Base-by-base conservation (phyloP, 148 eudicot genomes). In the Nepenthes gracilis region DNA sequence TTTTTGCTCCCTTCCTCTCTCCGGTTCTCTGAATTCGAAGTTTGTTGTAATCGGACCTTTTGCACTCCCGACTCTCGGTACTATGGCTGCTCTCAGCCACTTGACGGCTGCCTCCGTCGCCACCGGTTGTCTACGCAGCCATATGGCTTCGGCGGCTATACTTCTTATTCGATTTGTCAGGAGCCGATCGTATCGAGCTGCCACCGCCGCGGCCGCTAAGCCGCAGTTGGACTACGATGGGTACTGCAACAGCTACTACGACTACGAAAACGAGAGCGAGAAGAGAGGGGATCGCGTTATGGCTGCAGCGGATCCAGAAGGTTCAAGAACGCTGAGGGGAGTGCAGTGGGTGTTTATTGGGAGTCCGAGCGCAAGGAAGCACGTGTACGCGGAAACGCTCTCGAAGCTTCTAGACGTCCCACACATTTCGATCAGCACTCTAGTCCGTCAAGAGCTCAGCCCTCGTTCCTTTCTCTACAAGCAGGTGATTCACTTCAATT, bases 261-360 rank as follows among this genome's bases (percentile, higher is more conserved):
- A 33, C 67, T 14, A 52, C 59, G 64, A 48, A 34, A 57, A 12
- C 52, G 65, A 47, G 36, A 48, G 23, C 1, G 58, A 59, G 23
- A 4, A 52, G 36, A 15, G 7, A 11, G 8, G 55, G 12, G 55
- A 63, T 53, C 47, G 1, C n/a, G 4, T 33, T 45, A 7, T 57
- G 23, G 64, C 58, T 14, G 49, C 43, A 64, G 1, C 5, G 32
- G 67, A 70, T 35, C 6, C 72, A 32, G 73, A 69, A 4, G 66
- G 64, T 11, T 58, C 58, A 11, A 23, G 47, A 1, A 62, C 77
- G 36, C 2, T 35, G 54, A 66, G 72, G 50, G 75, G 71, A 11
- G 80, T 79, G 56, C 80, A 76, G 55, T 79, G 83, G 83, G 68
- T 62, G 65, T 79, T 79, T 63, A 73, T 79, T 2, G 83, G 83